Conservation (phyloP, 257 asterid genomes). For the Lycium ferocissimum region DNA sequence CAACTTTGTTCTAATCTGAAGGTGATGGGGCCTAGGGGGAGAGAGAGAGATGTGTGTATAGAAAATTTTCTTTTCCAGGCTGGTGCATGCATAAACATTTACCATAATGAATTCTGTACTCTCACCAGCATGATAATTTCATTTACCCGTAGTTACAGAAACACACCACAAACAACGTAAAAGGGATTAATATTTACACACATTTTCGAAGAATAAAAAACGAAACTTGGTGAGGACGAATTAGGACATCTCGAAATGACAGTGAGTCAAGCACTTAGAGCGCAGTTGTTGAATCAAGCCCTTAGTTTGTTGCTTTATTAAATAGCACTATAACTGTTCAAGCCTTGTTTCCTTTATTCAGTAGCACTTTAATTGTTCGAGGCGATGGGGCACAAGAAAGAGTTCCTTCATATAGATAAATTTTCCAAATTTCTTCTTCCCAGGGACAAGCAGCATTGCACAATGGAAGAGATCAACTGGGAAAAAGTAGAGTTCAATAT, state of each 20-base stretch:
- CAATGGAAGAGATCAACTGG: constrained; percentile 6
- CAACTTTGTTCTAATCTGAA: neutral
- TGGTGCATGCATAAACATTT: neutral
- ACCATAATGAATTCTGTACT: neutral
- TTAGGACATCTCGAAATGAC: neutral
- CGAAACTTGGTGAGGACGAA: neutral
- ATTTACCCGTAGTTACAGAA: neutral
- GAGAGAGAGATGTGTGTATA: neutral
- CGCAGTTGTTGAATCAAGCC: neutral
- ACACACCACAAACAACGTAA: neutral
- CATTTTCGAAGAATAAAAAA: neutral
- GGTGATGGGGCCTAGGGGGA: neutral
- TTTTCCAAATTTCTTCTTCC: neutral
- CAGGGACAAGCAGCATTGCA: neutral
- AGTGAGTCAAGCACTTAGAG: neutral
- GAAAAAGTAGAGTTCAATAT: constrained; percentile 3
- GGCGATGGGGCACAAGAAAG: neutral
- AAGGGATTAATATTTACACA: neutral
- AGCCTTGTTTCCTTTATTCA: neutral
- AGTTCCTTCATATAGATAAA: constrained; percentile 7
- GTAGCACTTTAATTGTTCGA: neutral
- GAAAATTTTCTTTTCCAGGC: neutral
- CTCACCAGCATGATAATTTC: constrained; percentile 12
- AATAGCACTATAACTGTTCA: neutral
- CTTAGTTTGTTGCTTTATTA: neutral